Conservation (phyloP, 2,329 filamentous ascomycete genomes). For the Fusarium sp. region DNA sequence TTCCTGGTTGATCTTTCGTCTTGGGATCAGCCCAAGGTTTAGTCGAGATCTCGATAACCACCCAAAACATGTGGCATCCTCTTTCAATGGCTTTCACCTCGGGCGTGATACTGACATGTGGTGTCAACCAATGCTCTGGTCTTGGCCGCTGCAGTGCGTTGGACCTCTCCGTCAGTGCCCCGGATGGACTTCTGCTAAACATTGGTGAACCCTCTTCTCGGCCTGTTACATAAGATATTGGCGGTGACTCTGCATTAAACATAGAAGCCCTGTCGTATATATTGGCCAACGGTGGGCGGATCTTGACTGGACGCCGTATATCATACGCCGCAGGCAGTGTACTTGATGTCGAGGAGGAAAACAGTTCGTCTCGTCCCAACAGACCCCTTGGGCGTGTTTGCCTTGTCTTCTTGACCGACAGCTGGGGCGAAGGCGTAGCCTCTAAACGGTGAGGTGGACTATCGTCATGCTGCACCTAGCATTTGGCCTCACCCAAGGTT, state of each 20-base stretch:
- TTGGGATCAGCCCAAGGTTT: conserved; percentile 40
- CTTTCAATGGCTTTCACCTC: conserved; percentile 54
- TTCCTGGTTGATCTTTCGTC: neutral
- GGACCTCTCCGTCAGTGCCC: neutral
- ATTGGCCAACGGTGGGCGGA: conserved; percentile 41
- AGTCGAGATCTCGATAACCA: conserved; percentile 62
- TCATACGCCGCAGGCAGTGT: conserved; percentile 27
- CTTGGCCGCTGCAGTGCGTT: neutral
- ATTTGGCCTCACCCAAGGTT: conserved; percentile 15
- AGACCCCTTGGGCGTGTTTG: conserved; percentile 2
- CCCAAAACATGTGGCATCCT: conserved; percentile 58
- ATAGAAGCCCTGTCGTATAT: conserved; percentile 10
- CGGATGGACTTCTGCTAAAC: neutral
- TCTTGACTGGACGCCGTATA: conserved; percentile 24
- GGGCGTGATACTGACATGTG: conserved; percentile 59
- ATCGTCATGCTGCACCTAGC: conserved; percentile 18
- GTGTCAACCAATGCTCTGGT: conserved; percentile 52
- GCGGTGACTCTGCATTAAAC: neutral
- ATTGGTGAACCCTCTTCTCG: neutral
- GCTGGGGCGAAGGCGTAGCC: conserved; percentile 14
- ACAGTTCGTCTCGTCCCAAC: neutral
- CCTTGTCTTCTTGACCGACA: conserved; percentile 39
- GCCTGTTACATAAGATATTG: neutral
- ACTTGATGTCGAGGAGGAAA: conserved; percentile 1
- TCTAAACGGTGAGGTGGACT: conserved; percentile 20